Conservation (phyloP, 2,329 filamentous ascomycete species). For the Xylariaceae sp. region DNA sequence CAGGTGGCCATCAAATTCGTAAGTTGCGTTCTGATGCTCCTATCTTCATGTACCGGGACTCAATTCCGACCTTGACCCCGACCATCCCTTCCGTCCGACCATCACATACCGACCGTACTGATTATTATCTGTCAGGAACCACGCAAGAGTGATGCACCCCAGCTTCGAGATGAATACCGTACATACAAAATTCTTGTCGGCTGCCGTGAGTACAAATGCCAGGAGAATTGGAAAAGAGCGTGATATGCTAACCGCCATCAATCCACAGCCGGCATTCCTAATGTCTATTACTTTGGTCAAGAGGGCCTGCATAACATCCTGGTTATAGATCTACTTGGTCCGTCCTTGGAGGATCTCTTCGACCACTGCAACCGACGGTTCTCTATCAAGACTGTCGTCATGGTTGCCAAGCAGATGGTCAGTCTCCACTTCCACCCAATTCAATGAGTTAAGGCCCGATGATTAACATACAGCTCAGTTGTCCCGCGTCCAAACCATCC, state of each 20-base stretch:
- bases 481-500: conserved; percentile 86
- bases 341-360: conserved; percentile 93
- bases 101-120: no score
- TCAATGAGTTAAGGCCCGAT: conserved; percentile 18
- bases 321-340: conserved; percentile 92
- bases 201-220: conserved; percentile 73
- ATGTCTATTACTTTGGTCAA: conserved; percentile 99
- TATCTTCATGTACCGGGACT: no score
- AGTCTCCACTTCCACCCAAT: conserved; percentile 25
- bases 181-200: conserved; percentile 99
- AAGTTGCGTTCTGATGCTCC: conserved; percentile 37
- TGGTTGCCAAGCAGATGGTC: conserved; percentile 99
- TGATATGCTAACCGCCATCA: conserved; percentile 20
- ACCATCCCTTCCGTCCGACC: not conserved
- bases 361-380: conserved; percentile 96
- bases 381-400: conserved; percentile 94
- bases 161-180: conserved; percentile 95
- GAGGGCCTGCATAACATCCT: conserved; percentile 98
- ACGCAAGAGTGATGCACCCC: conserved; percentile 95
- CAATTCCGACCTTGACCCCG: not conserved
- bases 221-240: no score
- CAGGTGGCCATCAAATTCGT: conserved; percentile 99
- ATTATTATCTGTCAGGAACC: conserved; percentile 64
- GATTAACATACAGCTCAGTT: conserved; percentile 49
- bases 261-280: conserved; percentile 82